A percentile compares a stretch with the other conserved stretches of the same genome.
These are phyloP conservation scores for Chlamydomonas applanata DNA, from an alignment of 139 green algal genomes.

Conservation along the genomic window DNA sequence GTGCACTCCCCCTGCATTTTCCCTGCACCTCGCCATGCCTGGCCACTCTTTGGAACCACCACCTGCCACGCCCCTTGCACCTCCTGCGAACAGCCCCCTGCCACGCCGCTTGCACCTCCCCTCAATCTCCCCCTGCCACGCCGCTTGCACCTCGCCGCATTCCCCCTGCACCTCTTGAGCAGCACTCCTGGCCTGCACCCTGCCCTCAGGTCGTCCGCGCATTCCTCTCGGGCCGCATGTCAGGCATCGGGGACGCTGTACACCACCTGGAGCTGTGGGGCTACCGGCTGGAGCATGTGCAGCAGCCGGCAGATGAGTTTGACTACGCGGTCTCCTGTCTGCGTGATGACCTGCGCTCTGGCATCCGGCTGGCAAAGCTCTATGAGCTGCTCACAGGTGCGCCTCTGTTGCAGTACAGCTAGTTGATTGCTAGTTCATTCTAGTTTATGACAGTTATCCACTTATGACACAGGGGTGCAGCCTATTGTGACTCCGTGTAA, in stretches of 20 bases:
- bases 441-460: background rate
- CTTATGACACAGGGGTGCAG: too few species aligned
- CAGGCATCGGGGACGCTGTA: conserved; percentile 71
- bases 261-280: conserved; percentile 69
- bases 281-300: conserved; percentile 61
- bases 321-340: conserved; percentile 62
- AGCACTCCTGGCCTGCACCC: background rate
- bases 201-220: conserved; percentile 48
- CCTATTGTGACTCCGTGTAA: too few species aligned
- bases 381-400: conserved; percentile 59
- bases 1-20: too few species aligned
- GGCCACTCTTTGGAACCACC: too few species aligned
- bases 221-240: conserved; percentile 62
- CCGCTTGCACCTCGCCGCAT: background rate
- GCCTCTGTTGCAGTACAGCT: background rate
- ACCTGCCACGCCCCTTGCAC: too few species aligned
- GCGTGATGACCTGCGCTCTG: conserved; percentile 69
- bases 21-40: too few species aligned
- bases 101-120: background rate
- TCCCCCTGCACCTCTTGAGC: background rate
- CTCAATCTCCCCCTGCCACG: background rate
- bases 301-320: conserved; percentile 64
- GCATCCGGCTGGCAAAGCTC: conserved; percentile 69
- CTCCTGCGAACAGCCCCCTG: too few species aligned
- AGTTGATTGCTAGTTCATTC: background rate